These are phyloP conservation scores for Sordariomycetes sp. DNA, from an alignment of 2,329 filamentous ascomycete species.

Conservation along the genomic window DNA sequence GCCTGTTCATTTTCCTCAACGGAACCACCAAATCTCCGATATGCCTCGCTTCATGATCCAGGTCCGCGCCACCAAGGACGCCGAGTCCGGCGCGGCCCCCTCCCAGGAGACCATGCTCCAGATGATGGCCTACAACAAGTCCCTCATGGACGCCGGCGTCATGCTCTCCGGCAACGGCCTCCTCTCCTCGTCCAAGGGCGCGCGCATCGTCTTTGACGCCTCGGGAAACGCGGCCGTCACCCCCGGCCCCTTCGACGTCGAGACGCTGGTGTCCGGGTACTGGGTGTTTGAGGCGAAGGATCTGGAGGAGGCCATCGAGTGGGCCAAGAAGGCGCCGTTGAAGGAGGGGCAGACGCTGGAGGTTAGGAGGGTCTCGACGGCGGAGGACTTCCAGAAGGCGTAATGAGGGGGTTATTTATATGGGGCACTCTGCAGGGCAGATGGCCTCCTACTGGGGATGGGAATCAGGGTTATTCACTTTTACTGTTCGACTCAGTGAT, in stretches of 20 bases:
- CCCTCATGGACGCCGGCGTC: conserved; percentile 14
- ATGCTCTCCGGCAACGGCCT: conserved; percentile 17
- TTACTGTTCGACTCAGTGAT: too few relatives aligned
- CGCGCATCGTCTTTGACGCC: conserved; percentile 15
- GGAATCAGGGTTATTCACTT: too few relatives aligned
- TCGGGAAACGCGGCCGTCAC: conserved; percentile 10
- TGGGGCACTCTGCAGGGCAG: too few relatives aligned
- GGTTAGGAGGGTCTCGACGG: conserved; percentile 12
- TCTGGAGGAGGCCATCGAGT: conserved; percentile 16
- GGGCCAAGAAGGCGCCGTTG: conserved; percentile 19
- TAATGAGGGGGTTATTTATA: neutral
- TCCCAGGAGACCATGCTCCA: conserved; percentile 12
- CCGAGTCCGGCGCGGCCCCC: conserved; percentile 10
- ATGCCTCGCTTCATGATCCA: conserved; percentile 20
- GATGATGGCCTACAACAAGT: conserved; percentile 17
- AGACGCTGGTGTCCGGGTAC: conserved; percentile 17
- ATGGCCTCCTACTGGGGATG: too few relatives aligned
- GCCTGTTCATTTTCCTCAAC: too few relatives aligned
- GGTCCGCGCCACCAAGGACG: conserved; percentile 15
- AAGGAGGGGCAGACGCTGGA: conserved; percentile 14
- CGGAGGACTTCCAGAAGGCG: conserved; percentile 7
- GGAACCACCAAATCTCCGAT: neutral
- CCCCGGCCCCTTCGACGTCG: conserved; percentile 18
- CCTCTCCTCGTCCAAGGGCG: conserved; percentile 14
- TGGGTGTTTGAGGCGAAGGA: conserved; percentile 18